Evolutionary conservation across 2,329 filamentous ascomycete genomes (phyloP), one percentile per base, ranked within the genome.

Genomic region (Harringtonia aguacate): DNA sequence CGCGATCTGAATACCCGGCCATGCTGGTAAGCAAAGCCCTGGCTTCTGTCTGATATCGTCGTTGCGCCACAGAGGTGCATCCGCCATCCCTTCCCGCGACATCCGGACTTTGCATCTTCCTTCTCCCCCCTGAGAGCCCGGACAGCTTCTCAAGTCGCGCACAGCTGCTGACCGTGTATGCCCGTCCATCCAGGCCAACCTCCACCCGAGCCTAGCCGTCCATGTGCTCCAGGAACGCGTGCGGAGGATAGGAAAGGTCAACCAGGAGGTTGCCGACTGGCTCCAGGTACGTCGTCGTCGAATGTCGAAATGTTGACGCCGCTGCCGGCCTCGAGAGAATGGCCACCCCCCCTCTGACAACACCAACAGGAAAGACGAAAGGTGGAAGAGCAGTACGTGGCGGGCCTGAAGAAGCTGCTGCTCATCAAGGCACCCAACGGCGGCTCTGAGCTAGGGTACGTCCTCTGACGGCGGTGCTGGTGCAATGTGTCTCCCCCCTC

Each of bases 191-290:
- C 38, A 97, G 90, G 81, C 82, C 53, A 77, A 78, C 57, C 74
- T 98, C 56, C 79, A 86, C 62, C 90, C 92, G 22, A 68, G 68
- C 53, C 86, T 92, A 67, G 89, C 92, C 48, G 85, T 88, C 33
- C 74, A 77, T 44, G 76, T 87, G 47, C 76, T 97, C 56, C 84
- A 82, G 63, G 89, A 95, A 55, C 86, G 92, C 57, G 77, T 97
- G 55, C 85, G 84, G 64, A 78, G 87, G 64, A 90, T 97, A 60
- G 77, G 76, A 56, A 87, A 82, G 62, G 69, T 94, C 66, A 95
- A 98, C 64, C 66, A 72, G 54, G 87, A 95, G 60, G 86, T 98
- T 57, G 90, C 90, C 62, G 90, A 97, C 67, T 98, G 90, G 87
- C 75, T 98, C 50, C 84, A 90, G 81, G 89, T 95, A 79, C 64